Evolutionary conservation across 1,284 basidiomycete species (phyloP).

Genomic region (Sporisorium exsertum): DNA sequence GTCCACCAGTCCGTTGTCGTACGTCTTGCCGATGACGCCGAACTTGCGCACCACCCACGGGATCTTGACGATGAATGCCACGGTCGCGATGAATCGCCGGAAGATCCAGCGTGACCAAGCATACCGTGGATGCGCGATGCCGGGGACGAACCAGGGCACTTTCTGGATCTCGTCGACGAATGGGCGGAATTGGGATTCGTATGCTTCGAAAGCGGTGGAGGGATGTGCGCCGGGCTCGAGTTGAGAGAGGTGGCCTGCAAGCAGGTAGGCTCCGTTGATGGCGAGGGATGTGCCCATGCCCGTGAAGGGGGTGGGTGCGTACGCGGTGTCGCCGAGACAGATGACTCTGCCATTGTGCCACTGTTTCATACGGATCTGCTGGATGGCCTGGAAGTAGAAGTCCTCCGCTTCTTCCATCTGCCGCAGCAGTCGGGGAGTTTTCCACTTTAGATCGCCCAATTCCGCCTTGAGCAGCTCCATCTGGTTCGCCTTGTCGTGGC

Average conservation of each 20-base stretch:
- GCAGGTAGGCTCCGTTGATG: constrained; percentile 46
- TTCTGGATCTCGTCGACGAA: constrained; percentile 46
- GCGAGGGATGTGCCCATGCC: constrained; percentile 54
- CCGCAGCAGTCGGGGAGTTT: constrained; percentile 26
- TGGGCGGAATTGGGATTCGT: constrained; percentile 33
- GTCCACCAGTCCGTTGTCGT: constrained; percentile 15
- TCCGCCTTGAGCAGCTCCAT: constrained; percentile 31
- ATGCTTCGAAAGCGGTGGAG: constrained; percentile 28
- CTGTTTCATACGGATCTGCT: constrained; percentile 44
- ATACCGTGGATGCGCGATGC: constrained; percentile 26
- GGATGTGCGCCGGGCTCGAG: constrained; percentile 22
- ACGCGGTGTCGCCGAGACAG: constrained; percentile 52
- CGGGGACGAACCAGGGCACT: constrained; percentile 34
- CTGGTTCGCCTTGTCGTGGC: constrained; percentile 20
- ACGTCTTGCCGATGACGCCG: neutral
- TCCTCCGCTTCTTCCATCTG: constrained; percentile 31
- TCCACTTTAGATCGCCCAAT: constrained; percentile 35
- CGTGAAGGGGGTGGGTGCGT: constrained; percentile 51
- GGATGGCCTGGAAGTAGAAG: constrained; percentile 48
- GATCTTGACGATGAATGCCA: constrained; percentile 5
- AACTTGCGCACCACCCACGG: constrained; percentile 12
- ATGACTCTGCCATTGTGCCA: constrained; percentile 50
- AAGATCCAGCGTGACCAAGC: constrained; percentile 11
- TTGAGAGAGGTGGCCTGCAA: constrained; percentile 47
- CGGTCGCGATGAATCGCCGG: constrained; percentile 7